A percentile compares a stretch with the other conserved stretches of the same genome.
phyloP scores from a whole-genome alignment of 2,329 filamentous ascomycete genomes.

The Corinectria fuckeliana region DNA sequence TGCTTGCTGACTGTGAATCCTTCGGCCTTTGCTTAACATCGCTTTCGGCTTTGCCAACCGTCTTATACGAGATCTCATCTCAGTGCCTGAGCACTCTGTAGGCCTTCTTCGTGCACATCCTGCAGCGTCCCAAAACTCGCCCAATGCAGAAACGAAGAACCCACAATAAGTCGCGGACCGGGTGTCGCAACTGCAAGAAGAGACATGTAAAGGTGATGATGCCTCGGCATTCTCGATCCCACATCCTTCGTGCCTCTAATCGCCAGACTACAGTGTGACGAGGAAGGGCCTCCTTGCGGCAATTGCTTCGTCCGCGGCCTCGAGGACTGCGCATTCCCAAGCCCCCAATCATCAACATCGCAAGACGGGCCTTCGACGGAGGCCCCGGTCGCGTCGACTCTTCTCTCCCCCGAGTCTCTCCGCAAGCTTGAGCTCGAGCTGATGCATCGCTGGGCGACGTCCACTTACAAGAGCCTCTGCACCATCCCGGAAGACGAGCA shows the following conservation, averaged over 20 bases:
- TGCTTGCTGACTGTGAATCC: neutral
- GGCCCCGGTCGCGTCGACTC: slow-evolving; percentile 8
- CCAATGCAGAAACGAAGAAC: slow-evolving; percentile 31
- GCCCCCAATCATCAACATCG: neutral
- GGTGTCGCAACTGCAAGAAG: slow-evolving; percentile 37
- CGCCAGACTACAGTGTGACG: slow-evolving; percentile 49
- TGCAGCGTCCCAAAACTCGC: neutral
- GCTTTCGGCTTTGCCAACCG: neutral
- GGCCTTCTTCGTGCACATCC: neutral
- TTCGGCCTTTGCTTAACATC: neutral
- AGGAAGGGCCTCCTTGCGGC: slow-evolving; percentile 45
- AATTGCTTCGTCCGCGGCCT: slow-evolving; percentile 41
- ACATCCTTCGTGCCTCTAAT: neutral
- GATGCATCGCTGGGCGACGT: slow-evolving; percentile 58
- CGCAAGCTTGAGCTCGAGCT: slow-evolving; percentile 54
- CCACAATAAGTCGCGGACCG: slow-evolving; percentile 36
- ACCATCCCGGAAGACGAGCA: slow-evolving; percentile 46
- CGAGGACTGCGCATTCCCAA: slow-evolving; percentile 29
- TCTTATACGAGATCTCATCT: neutral
- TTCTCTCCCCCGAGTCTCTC: slow-evolving; percentile 25
- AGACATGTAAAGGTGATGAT: slow-evolving; percentile 32
- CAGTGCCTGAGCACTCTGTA: neutral
- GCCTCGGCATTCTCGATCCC: neutral
- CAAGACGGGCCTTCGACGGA: neutral
- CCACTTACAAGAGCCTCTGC: slow-evolving; percentile 48